Base-by-base conservation (phyloP, 345 rosid genomes). In the Gossypium sturtianum region DNA sequence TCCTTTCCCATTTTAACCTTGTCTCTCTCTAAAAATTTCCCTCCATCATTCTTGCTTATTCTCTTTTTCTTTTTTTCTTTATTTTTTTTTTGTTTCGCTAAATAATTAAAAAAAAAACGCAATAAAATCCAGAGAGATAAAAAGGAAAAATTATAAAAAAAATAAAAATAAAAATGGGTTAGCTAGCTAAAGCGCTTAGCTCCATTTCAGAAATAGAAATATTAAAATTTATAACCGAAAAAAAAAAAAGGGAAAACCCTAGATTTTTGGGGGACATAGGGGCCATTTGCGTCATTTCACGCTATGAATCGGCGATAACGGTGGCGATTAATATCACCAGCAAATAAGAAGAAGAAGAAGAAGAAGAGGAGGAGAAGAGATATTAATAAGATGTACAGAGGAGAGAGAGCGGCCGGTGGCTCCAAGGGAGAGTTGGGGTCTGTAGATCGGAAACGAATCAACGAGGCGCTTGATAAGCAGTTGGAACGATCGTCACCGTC, bases 401-500 rank as follows among this genome's bases (percentile, higher is more conserved):
- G 82, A 62, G 90, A 88, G 2, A 81, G 95, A 79, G 89, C 86
- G 51, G 62, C 66, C 10, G 88, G 84, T 47, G 86, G 84, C 58
- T 87, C 93, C 74, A 91, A 87, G 86, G 70, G 88, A 49, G 98
- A 89, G 80, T 81, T 81, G 34, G 85, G 74, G 20, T 23, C 75
- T 12, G 86, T 82, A 72, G 93, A 90, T 89, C 93, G 97, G 78
- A 92, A 88, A 82, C 90, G 91, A 78, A 86, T 89, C 86, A 89
- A 85, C 76, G 94, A 90, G 54, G 84, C 89, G 47, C 87, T 90
- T 15, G 93, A 90, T 71, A 86, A 85, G 82, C 93, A 86, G 60
- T 87, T 89, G 52, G 89, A 90, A 75, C 91, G 93, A 43, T 85
- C 98, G 59, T 87, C 97, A 44, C 89, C 92, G 2, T 94, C 98